Percentiles rank a stretch among this genome's conserved stretches.
Evolutionary conservation across 2,329 filamentous ascomycete species (phyloP).

Genomic region (Exserohilum rostratum): DNA sequence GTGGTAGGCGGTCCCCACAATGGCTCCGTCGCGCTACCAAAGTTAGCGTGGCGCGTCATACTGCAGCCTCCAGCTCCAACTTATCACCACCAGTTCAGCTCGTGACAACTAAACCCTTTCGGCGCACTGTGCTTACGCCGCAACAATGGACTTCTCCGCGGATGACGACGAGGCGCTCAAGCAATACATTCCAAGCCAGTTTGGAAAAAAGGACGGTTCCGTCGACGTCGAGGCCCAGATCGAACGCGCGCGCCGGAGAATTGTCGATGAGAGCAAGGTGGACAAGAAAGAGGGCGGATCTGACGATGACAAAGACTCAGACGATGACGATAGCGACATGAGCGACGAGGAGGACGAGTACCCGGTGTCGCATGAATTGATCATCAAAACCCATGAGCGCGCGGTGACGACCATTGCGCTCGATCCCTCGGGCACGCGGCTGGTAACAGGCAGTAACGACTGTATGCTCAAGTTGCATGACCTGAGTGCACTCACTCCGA

Average conservation of each 20-base stretch:
- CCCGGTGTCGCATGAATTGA: conserved; percentile 89
- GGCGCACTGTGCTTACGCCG: conserved; percentile 8
- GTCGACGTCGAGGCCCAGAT: conserved; percentile 81
- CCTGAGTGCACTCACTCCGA: conserved; percentile 93
- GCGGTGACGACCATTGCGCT: conserved; percentile 83
- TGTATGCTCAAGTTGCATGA: conserved; percentile 93
- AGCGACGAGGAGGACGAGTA: conserved; percentile 81
- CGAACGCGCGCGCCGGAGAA: conserved; percentile 72
- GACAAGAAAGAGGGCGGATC: conserved; percentile 38
- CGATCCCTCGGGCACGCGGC: conserved; percentile 81
- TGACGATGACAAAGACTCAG: conserved; percentile 39
- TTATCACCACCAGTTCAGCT: not conserved
- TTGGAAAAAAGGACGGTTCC: conserved; percentile 80
- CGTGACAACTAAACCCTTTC: conserved; percentile 6
- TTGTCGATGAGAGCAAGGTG: conserved; percentile 46
- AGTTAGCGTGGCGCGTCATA: conserved; percentile 19
- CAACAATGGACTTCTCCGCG: conserved; percentile 37
- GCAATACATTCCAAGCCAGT: conserved; percentile 78
- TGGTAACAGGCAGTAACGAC: conserved; percentile 91
- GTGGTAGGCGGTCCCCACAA: conserved; percentile 2
- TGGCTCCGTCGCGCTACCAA: not conserved
- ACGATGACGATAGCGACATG: conserved; percentile 60
- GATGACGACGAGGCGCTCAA: conserved; percentile 71
- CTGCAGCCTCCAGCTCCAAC: conserved; percentile 11
- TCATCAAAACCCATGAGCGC: conserved; percentile 90